These are phyloP conservation scores for Starmerella scarabaei DNA, from an alignment of 805 yeast genomes.

Conservation along the genomic window DNA sequence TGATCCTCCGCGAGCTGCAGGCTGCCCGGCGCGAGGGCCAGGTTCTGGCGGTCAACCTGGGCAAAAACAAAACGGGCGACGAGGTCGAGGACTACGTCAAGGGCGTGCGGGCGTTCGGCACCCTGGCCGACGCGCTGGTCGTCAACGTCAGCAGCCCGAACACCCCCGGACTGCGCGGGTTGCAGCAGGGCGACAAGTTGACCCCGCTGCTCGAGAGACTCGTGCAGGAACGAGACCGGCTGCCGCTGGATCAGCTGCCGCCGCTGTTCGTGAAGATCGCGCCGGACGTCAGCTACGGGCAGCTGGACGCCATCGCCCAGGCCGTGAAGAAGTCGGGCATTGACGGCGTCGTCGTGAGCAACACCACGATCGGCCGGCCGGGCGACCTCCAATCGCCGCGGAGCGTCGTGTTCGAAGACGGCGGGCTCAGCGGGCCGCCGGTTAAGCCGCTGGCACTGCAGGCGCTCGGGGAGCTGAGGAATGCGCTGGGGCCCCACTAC, in stretches of 20 bases:
- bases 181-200: conserved; percentile 67
- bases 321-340: conserved; percentile 65
- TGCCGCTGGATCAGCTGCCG: conserved; percentile 42
- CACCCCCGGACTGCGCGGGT: conserved; percentile 84
- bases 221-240: conserved; percentile 49
- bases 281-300: conserved; percentile 76
- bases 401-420: conserved; percentile 33
- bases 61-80: conserved; percentile 86
- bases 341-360: conserved; percentile 86
- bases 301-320: conserved; percentile 67
- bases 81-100: conserved; percentile 73
- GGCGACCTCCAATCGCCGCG: conserved; percentile 39
- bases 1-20: conserved; percentile 46
- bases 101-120: conserved; percentile 74
- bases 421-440: conserved; percentile 91
- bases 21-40: conserved; percentile 11
- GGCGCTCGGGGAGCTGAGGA: conserved; percentile 59
- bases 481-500: conserved; percentile 59
- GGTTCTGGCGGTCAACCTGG: conserved; percentile 70
- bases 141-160: conserved; percentile 91
- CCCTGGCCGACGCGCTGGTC: conserved; percentile 76
- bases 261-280: conserved; percentile 86
- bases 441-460: conserved; percentile 64
- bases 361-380: conserved; percentile 85
- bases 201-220: conserved; percentile 54